phyloP scores from a whole-genome alignment of 306 rosid genomes.

The Elaeagnus macrophylla region DNA sequence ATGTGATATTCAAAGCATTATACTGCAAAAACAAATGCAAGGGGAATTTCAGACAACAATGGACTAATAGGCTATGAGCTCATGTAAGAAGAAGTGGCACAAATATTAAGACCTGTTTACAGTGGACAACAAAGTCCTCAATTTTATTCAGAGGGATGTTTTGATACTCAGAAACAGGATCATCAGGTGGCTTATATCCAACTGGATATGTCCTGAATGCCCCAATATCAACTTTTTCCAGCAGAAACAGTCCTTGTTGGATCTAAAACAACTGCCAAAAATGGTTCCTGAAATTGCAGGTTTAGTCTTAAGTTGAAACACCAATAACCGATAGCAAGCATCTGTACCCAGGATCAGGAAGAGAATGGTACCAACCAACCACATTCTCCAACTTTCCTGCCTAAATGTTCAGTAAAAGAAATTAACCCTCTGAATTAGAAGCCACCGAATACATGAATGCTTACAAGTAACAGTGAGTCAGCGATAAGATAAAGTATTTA shows the following conservation, averaged over 20 bases:
- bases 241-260: conserved; percentile 91
- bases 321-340: conserved; percentile 98
- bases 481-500: too few species aligned
- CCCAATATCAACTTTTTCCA: conserved; percentile 97
- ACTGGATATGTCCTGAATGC: conserved; percentile 97
- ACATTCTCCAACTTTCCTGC: conserved; percentile 88
- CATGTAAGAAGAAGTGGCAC: neutral
- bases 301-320: conserved; percentile 86
- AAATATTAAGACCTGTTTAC: conserved; percentile 63
- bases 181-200: conserved; percentile 88
- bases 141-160: conserved; percentile 90
- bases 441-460: too few species aligned
- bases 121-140: conserved; percentile 94
- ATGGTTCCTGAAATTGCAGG: conserved; percentile 90
- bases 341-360: conserved; percentile 95
- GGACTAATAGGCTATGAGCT: neutral
- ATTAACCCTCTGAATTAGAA: neutral
- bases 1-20: conserved; percentile 85
- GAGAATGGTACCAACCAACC: conserved; percentile 99
- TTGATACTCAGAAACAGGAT: conserved; percentile 88
- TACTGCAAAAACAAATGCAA: conserved; percentile 48
- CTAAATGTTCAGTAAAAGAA: conserved; percentile 26
- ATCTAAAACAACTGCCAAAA: conserved; percentile 87
- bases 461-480: too few species aligned
- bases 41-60: conserved; percentile 14